A percentile compares a stretch with the other conserved stretches of the same genome.
phyloP scores from a whole-genome alignment of 345 rosid genomes.

The Toxicodendron radicans region DNA sequence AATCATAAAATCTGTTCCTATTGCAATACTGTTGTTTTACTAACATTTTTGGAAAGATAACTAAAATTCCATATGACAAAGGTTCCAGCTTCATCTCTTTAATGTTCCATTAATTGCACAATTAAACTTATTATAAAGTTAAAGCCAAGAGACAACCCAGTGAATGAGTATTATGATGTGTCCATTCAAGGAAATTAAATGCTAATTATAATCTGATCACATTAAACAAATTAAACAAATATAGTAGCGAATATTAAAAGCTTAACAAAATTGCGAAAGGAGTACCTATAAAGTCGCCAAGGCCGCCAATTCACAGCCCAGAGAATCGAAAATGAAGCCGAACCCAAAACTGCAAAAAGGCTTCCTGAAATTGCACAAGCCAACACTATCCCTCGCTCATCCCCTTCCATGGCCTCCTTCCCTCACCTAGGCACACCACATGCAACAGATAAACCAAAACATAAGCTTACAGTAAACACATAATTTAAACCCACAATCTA shows the following conservation, averaged over 20 bases:
- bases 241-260: not conserved
- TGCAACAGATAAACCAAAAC: constrained; percentile 25
- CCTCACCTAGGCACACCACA: constrained; percentile 44
- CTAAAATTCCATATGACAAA: not conserved
- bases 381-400: constrained; percentile 56
- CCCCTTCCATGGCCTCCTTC: constrained; percentile 81
- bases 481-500: constrained; percentile 14
- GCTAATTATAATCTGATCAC: not conserved
- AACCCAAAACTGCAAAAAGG: constrained; percentile 75
- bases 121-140: not conserved
- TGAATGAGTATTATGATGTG: not conserved
- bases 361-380: constrained; percentile 84
- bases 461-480: not conserved
- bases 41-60: too few relatives aligned
- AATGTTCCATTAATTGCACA: not conserved
- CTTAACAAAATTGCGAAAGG: not conserved
- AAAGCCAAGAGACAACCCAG: not conserved
- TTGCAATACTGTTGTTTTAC: too few relatives aligned
- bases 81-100: not conserved
- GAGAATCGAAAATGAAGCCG: constrained; percentile 76
- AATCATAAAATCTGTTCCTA: too few relatives aligned
- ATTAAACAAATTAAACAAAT: not conserved
- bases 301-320: constrained; percentile 99
- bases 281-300: constrained; percentile 94
- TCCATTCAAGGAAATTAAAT: not conserved